phyloP scores from a whole-genome alignment of 305 asterid genomes.

The Petunia hybrid region DNA sequence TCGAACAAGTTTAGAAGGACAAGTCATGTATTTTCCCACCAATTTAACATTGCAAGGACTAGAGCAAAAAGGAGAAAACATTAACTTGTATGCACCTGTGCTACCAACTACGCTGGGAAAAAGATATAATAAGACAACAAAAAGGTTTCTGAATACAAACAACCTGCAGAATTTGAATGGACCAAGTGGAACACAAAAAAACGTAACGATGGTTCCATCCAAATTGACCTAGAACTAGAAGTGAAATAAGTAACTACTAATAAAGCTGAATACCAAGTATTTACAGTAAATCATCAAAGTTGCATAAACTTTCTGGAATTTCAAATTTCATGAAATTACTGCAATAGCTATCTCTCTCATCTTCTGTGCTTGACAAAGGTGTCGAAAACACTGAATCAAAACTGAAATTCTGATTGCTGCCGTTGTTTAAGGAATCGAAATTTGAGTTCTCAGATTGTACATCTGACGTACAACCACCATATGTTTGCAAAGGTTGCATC shows the following conservation, averaged over 20 bases:
- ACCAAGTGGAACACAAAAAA: neutral
- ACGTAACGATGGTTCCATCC: neutral
- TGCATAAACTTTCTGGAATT: neutral
- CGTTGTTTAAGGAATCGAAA: neutral
- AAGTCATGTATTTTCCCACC: no score
- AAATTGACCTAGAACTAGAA: neutral
- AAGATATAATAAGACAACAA: neutral
- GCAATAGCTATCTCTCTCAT: slow-evolving; percentile 15
- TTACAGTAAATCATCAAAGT: neutral
- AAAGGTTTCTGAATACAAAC: neutral
- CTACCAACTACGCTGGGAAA: neutral
- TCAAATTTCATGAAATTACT: slow-evolving; percentile 20
- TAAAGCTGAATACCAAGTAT: neutral
- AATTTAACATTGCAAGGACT: no score
- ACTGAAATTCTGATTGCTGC: neutral
- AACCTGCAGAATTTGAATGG: neutral
- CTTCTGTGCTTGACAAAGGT: slow-evolving; percentile 4
- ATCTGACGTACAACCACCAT: neutral
- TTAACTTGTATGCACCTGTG: neutral
- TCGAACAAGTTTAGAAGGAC: no score
- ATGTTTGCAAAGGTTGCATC: slow-evolving; percentile 6
- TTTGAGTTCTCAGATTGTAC: neutral
- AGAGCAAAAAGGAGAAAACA: no score
- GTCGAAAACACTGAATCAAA: slow-evolving; percentile 4
- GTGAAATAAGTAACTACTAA: no score